A percentile compares a stretch with the other conserved stretches of the same genome.
phyloP scores from a whole-genome alignment of 1,284 basidiomycete species.

The Puccinia polysora region DNA sequence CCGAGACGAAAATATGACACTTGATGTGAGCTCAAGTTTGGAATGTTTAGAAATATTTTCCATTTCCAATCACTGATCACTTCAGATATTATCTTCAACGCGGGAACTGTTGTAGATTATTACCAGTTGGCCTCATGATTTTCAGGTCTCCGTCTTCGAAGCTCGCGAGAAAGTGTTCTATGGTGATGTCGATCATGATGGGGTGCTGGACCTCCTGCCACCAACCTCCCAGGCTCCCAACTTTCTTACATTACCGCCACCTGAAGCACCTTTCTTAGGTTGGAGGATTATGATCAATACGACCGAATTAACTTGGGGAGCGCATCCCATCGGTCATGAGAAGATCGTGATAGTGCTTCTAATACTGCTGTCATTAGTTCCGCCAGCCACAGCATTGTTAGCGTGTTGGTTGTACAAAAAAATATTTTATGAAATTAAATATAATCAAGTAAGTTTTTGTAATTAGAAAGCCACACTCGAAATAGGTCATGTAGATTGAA shows the following conservation, averaged over 20 bases:
- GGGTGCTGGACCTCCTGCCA: conserved; percentile 77
- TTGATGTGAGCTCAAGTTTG: conserved; percentile 56
- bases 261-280: conserved; percentile 63
- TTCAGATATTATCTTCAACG: not conserved
- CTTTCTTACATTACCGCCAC: conserved; percentile 73
- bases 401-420: conserved; percentile 83
- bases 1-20: conserved; percentile 65
- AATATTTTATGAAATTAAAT: conserved; percentile 88
- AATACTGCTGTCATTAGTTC: conserved; percentile 71
- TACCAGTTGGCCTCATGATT: conserved; percentile 76
- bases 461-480: not conserved
- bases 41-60: not conserved
- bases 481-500: not conserved
- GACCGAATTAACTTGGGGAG: conserved; percentile 66
- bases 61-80: not conserved
- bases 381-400: conserved; percentile 72
- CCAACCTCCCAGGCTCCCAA: conserved; percentile 77
- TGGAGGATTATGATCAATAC: conserved; percentile 79
- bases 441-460: conserved; percentile 61
- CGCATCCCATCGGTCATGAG: conserved; percentile 73
- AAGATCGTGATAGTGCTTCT: conserved; percentile 78
- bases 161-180: conserved; percentile 79
- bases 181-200: conserved; percentile 80
- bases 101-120: conserved; percentile 58
- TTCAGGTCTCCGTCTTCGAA: conserved; percentile 80